Base-by-base conservation (phyloP, 495 filamentous ascomycete species). In the Lasiosphaeria hispida region DNA sequence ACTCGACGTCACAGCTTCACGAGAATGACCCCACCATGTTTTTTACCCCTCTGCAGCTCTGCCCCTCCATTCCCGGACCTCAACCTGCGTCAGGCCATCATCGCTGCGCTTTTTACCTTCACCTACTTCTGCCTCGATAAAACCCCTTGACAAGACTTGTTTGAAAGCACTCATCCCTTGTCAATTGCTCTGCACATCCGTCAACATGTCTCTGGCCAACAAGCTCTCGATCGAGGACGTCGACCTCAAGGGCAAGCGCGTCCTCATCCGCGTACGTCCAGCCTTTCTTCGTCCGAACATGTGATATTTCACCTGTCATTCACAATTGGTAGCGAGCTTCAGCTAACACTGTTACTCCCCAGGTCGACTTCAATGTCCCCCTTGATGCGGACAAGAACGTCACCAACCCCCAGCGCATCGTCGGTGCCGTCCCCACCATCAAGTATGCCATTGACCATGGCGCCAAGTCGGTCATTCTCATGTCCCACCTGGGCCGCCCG, bases 321-420 rank as follows among this genome's bases (percentile, higher is more conserved):
- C 7, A 34, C 23, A 6, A 30, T 30, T 30, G 23, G 23, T 30
- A 2, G 23, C 23, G 23, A 15, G 47, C 48, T 4, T 35, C 48
- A 47, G 53, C 61, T 68, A 42, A 69, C 57, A 11, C 15, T 39
- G 17, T 6, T 36, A 11, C 42, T 68, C 48, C 51, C 54, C 61
- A 97, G 93, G 93, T 99, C 65, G 94, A 99, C 81, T 99, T 99
- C 85, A 99, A 99, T 78, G 94, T 99, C 49, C 94, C 94, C 63
- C 90, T 97, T 71, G 90, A 97, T 70, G 82, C 79, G 61, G 78
- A 92, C 59, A 88, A 88, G 80, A 91, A 93, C n/a, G 83, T 97
- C 72, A 97, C 94, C 72, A 97, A 97, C 83, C 89, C 87, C 74
- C 95, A 97, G 77, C 93, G 94, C 76, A 97, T 99, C 66, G 93